Conservation (phyloP, 2,329 filamentous ascomycete genomes). For the Neoarthrinium moseri region DNA sequence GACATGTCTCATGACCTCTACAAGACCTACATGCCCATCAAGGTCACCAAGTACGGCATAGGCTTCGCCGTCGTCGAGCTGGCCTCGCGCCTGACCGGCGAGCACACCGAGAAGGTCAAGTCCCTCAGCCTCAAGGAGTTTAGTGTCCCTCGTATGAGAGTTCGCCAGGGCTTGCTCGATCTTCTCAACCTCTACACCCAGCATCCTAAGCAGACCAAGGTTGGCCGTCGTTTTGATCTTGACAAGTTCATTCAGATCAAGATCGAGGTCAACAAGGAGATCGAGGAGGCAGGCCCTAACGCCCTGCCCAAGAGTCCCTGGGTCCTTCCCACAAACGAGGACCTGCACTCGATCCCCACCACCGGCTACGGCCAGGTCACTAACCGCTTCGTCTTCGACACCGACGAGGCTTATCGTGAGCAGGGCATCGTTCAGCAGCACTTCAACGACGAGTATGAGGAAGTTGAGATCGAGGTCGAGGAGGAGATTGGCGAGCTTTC, state of each 20-base stretch:
- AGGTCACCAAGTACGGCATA: conserved; percentile 84
- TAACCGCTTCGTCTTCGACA: conserved; percentile 85
- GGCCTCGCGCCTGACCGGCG: conserved; percentile 65
- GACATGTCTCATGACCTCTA: conserved; percentile 86
- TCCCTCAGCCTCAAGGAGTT: conserved; percentile 48
- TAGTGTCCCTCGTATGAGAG: conserved; percentile 44
- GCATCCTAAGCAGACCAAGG: conserved; percentile 69
- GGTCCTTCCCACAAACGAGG: conserved; percentile 27
- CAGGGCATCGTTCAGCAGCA: conserved; percentile 64
- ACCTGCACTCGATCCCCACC: conserved; percentile 22
- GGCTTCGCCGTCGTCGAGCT: conserved; percentile 81
- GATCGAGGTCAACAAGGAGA: conserved; percentile 81
- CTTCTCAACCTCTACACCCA: conserved; percentile 91
- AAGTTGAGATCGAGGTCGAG: conserved; percentile 77
- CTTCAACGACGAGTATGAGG: conserved; percentile 73
- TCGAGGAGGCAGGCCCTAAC: conserved; percentile 47
- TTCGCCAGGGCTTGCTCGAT: conserved; percentile 81
- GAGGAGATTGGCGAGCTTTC: conserved; percentile 48
- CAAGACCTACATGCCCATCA: conserved; percentile 88
- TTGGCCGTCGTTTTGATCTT: conserved; percentile 71
- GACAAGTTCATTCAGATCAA: conserved; percentile 83
- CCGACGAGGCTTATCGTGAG: conserved; percentile 71
- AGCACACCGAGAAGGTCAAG: conserved; percentile 49
- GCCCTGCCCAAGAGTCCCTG: conserved; percentile 15
- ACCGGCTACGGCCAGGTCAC: conserved; percentile 35